Evolutionary conservation across 768 basidiomycete species (phyloP).

Genomic region (Agaricus blazei): DNA sequence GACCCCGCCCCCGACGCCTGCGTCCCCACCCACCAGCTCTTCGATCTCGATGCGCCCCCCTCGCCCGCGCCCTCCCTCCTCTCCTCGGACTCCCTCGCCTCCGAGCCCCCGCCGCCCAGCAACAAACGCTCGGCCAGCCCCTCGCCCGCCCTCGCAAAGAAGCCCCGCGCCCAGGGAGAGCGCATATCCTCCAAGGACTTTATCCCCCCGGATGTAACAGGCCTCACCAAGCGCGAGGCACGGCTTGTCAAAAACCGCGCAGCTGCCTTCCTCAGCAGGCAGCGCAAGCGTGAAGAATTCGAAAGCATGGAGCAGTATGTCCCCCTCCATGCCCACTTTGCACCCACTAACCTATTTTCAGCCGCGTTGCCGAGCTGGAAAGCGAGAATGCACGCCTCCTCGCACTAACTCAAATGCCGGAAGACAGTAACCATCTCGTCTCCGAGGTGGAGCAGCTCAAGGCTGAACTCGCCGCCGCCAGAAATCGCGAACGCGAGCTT

Average conservation of each 20-base stretch:
- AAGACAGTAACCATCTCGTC: conserved; percentile 33
- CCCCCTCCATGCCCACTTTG: conserved; percentile 1
- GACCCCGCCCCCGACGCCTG: conserved; percentile 40
- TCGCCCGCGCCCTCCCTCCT: conserved; percentile 25
- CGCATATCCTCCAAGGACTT: conserved; percentile 73
- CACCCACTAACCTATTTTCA: conserved; percentile 28
- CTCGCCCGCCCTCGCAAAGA: conserved; percentile 25
- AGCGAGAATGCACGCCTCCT: conserved; percentile 77
- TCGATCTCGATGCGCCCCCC: conserved; percentile 47
- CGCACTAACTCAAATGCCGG: conserved; percentile 42
- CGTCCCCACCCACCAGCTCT: conserved; percentile 68
- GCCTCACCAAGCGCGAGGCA: conserved; percentile 86
- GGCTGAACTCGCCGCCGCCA: conserved; percentile 55
- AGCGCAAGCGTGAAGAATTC: conserved; percentile 90
- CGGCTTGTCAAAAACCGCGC: conserved; percentile 90
- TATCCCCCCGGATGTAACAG: conserved; percentile 82
- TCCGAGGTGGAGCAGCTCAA: conserved; percentile 66
- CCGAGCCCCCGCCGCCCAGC: conserved; percentile 23
- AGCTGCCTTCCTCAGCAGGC: conserved; percentile 86
- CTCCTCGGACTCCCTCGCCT: conserved; percentile 15
- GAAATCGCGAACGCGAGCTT: conserved; percentile 65
- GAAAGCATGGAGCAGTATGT: conserved; percentile 88
- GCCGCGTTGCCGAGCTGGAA: conserved; percentile 80
- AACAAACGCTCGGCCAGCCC: conserved; percentile 45
- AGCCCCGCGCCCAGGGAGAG: conserved; percentile 44